A percentile compares a stretch with the other conserved stretches of the same genome.
Conservation (phyloP, 371 early-diverging fungal genomes). For the Actinomucor elegans region DNA sequence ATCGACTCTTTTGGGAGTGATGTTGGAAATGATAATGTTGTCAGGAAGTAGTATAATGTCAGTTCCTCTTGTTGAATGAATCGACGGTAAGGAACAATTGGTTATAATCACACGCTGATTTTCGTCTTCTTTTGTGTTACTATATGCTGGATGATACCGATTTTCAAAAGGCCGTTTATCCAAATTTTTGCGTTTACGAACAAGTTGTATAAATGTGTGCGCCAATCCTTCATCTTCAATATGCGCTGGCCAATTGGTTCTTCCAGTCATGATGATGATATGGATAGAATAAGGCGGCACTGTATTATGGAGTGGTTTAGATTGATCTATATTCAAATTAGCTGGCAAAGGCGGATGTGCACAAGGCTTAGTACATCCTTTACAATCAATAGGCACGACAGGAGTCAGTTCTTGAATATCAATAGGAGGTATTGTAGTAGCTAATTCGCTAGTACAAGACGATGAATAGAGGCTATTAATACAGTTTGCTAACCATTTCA, state of each 20-base stretch:
- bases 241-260: constrained; percentile 36
- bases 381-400: constrained; percentile 23
- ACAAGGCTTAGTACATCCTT: constrained; percentile 34
- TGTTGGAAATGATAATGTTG: constrained; percentile 39
- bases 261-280: constrained; percentile 35
- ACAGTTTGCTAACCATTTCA: constrained; percentile 40
- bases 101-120: constrained; percentile 33
- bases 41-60: constrained; percentile 39
- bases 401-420: constrained; percentile 24
- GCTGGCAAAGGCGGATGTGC: constrained; percentile 28
- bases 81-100: constrained; percentile 27
- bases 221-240: constrained; percentile 44
- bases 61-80: constrained; percentile 18
- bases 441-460: constrained; percentile 16
- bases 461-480: constrained; percentile 28
- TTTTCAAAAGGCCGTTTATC: constrained; percentile 13
- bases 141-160: constrained; percentile 19
- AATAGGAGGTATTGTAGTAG: constrained; percentile 23
- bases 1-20: constrained; percentile 25
- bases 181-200: constrained; percentile 17
- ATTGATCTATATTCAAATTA: constrained; percentile 34
- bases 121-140: background rate
- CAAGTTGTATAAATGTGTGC: constrained; percentile 19
- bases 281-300: constrained; percentile 40
- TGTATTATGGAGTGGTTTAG: constrained; percentile 33